phyloP scores from a whole-genome alignment of 2,329 filamentous ascomycete species.

The Fusarium lyarnte region DNA sequence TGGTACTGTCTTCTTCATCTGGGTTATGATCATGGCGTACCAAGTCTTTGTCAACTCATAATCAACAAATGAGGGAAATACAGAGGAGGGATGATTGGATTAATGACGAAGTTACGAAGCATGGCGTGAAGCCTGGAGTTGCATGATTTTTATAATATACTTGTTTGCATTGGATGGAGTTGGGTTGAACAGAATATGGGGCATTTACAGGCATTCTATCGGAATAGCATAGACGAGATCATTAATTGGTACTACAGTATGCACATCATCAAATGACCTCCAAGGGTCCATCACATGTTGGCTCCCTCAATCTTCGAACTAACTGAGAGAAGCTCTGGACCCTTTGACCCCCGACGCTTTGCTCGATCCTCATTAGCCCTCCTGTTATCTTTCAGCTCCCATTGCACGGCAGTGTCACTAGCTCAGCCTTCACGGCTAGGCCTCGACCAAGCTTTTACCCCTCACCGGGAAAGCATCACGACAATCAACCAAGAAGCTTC shows the following conservation, averaged over 20 bases:
- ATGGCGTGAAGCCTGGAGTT: constrained; percentile 33
- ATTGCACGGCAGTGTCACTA: constrained; percentile 22
- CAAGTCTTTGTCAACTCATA: constrained; percentile 66
- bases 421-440: constrained; percentile 1
- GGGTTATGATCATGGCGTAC: constrained; percentile 75
- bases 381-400: constrained; percentile 17
- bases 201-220: constrained; percentile 6
- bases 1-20: constrained; percentile 69
- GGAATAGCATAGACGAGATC: not conserved
- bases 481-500: not conserved
- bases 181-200: constrained; percentile 12
- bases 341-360: not conserved
- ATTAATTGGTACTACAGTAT: constrained; percentile 1
- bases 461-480: constrained; percentile 1
- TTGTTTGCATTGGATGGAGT: constrained; percentile 30
- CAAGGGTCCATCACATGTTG: not conserved
- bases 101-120: constrained; percentile 34
- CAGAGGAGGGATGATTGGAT: not conserved
- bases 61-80: not conserved
- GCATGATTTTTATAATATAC: not conserved
- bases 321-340: not conserved
- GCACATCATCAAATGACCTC: not conserved
- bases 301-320: constrained; percentile 12
- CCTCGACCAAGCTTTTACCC: not conserved
- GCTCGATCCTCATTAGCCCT: constrained; percentile 21